Percentiles rank a stretch among this genome's conserved stretches.
Evolutionary conservation across 129 eudicot species (phyloP).

Genomic region (Erigeron canadensis): DNA sequence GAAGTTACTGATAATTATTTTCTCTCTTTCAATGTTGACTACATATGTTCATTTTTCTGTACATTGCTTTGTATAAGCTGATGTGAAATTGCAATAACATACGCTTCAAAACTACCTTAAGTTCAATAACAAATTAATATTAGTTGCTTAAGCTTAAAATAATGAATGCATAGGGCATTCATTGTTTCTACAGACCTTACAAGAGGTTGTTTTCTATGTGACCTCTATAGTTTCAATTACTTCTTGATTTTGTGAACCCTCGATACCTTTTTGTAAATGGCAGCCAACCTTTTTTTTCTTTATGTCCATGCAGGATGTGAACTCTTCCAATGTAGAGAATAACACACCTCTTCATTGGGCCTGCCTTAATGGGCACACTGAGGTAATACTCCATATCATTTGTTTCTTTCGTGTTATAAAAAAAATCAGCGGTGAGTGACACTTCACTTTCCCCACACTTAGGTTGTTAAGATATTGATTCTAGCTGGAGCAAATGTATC

Average conservation of each 20-base stretch:
- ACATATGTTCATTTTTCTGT: not conserved
- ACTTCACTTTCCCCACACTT: not conserved
- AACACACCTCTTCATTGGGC: conserved; percentile 98
- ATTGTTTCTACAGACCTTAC: too few species aligned
- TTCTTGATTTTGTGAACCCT: not conserved
- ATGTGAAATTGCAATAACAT: too few species aligned
- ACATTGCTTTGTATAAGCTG: too few species aligned
- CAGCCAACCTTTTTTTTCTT: not conserved
- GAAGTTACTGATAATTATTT: not conserved
- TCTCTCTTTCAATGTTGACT: not conserved
- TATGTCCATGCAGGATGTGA: conserved; percentile 61
- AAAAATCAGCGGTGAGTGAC: not conserved
- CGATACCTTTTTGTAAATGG: not conserved
- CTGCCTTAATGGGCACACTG: conserved; percentile 81
- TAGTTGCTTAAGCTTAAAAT: too few species aligned
- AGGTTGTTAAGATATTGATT: conserved; percentile 76
- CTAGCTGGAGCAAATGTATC: conserved; percentile 78
- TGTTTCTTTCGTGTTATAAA: conserved; percentile 8
- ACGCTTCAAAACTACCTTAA: too few species aligned
- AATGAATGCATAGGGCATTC: too few species aligned
- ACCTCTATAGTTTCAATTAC: not conserved
- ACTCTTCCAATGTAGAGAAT: conserved; percentile 67
- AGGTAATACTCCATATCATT: conserved; percentile 43
- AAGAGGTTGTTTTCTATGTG: not conserved
- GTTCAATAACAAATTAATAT: too few species aligned